A percentile compares a stretch with the other conserved stretches of the same genome.
These are phyloP conservation scores for Candida nanaspora DNA, from an alignment of 805 yeast genomes.

Conservation along the genomic window DNA sequence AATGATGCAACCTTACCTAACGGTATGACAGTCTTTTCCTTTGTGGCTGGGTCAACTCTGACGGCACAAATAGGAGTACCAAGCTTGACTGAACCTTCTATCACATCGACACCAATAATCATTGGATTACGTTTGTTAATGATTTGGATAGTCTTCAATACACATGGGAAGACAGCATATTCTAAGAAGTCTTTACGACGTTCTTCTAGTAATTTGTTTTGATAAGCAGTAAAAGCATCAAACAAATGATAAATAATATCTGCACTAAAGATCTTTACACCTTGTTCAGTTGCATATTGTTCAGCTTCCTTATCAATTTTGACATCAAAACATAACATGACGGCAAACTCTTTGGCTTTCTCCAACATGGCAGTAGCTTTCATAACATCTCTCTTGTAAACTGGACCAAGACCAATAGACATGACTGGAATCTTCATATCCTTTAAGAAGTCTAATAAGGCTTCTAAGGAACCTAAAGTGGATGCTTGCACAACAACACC, in stretches of 20 bases:
- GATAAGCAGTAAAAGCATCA: slow-evolving; percentile 91
- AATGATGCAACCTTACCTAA: slow-evolving; percentile 88
- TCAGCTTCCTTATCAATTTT: slow-evolving; percentile 97
- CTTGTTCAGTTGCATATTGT: slow-evolving; percentile 92
- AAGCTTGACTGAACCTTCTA: slow-evolving; percentile 79
- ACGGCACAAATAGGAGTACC: slow-evolving; percentile 98
- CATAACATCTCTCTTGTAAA: slow-evolving; percentile 96
- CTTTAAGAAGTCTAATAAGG: slow-evolving; percentile 91
- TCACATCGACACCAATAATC: slow-evolving; percentile 98
- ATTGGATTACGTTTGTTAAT: slow-evolving; percentile 98
- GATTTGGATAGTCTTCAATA: slow-evolving; percentile 87
- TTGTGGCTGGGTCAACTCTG: slow-evolving; percentile 79
- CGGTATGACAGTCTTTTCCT: slow-evolving; percentile 59
- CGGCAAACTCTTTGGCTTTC: slow-evolving; percentile 89
- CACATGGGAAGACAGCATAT: slow-evolving; percentile 92
- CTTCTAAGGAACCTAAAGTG: slow-evolving; percentile 96
- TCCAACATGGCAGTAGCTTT: slow-evolving; percentile 96
- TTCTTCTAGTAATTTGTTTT: slow-evolving; percentile 76
- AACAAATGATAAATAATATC: slow-evolving; percentile 95
- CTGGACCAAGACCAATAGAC: slow-evolving; percentile 98
- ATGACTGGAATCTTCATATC: slow-evolving; percentile 99
- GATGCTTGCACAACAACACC: slow-evolving; percentile 99
- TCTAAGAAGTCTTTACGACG: slow-evolving; percentile 85
- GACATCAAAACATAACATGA: slow-evolving; percentile 98
- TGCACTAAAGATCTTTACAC: slow-evolving; percentile 87